Percentiles rank a stretch among this genome's conserved stretches.
These are phyloP conservation scores for Coniochaeta sp. DNA, from an alignment of 2,329 filamentous ascomycete genomes.

Conservation along the genomic window DNA sequence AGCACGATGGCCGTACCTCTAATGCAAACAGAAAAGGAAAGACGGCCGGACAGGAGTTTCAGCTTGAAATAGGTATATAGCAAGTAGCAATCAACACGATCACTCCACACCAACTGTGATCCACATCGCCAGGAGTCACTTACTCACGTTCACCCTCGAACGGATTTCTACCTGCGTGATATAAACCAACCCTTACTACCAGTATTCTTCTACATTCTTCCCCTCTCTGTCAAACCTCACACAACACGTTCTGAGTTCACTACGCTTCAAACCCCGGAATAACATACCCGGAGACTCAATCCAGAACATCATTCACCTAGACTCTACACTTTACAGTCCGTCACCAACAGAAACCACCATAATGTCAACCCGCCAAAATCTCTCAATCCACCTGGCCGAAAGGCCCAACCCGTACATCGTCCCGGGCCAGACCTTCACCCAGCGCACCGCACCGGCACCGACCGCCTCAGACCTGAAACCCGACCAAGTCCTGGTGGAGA, in stretches of 20 bases:
- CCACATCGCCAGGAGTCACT: neutral
- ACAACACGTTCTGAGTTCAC: neutral
- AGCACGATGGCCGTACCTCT: too few relatives aligned
- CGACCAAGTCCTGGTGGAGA: slow-evolving; percentile 44
- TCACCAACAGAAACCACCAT: slow-evolving; percentile 16
- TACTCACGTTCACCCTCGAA: neutral
- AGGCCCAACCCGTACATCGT: slow-evolving; percentile 54
- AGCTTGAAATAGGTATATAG: too few relatives aligned
- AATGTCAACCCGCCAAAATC: slow-evolving; percentile 12
- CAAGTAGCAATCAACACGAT: too few relatives aligned
- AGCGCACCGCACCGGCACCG: slow-evolving; percentile 42
- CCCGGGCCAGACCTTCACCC: slow-evolving; percentile 56
- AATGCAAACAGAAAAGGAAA: too few relatives aligned
- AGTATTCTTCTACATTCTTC: neutral
- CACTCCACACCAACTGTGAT: too few relatives aligned
- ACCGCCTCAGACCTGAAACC: slow-evolving; percentile 36
- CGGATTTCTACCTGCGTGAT: too few relatives aligned
- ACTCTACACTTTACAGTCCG: too few relatives aligned
- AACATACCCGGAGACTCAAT: neutral
- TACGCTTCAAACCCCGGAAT: neutral
- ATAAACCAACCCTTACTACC: neutral
- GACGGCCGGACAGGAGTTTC: too few relatives aligned
- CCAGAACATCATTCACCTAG: neutral
- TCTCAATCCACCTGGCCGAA: slow-evolving; percentile 52
- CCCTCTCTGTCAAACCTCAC: neutral